Conservation (phyloP, 129 eudicot genomes). For the Saussurea involucrata region DNA sequence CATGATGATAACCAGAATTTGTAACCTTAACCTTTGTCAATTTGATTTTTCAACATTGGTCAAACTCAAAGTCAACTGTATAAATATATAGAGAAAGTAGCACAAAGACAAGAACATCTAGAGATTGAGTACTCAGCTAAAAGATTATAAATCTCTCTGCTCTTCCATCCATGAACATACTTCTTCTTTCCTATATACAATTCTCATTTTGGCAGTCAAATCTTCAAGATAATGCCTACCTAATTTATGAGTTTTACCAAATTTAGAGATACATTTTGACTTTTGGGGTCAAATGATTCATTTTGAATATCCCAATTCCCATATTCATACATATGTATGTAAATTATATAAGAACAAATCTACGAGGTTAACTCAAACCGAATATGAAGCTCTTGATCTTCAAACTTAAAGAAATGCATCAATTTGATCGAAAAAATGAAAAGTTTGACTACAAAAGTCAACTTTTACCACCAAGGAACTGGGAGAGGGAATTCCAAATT, state of each 20-base stretch:
- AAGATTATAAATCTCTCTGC: background rate
- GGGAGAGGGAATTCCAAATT: slow-evolving; percentile 20
- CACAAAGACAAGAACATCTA: slow-evolving; percentile 12
- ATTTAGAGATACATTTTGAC: background rate
- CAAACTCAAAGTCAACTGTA: slow-evolving; percentile 16
- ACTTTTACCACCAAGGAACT: slow-evolving; percentile 2
- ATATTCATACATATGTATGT: background rate
- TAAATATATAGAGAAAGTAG: slow-evolving; percentile 1
- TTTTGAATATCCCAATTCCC: background rate
- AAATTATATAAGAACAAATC: background rate
- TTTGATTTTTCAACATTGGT: slow-evolving; percentile 12
- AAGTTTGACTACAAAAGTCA: slow-evolving; percentile 25
- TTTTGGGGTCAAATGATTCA: slow-evolving; percentile 7
- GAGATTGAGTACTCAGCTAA: background rate
- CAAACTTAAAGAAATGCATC: slow-evolving; percentile 2
- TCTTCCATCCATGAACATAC: background rate
- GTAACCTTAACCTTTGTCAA: slow-evolving; percentile 9
- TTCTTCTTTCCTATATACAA: slow-evolving; percentile 1
- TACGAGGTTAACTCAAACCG: background rate
- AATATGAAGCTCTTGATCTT: background rate
- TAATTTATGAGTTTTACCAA: background rate
- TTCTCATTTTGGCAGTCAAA: background rate
- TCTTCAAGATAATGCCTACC: background rate
- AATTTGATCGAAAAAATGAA: background rate
- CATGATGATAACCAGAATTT: background rate